phyloP scores from a whole-genome alignment of 2,329 filamentous ascomycete species.

The Trichoderma asperellum region DNA sequence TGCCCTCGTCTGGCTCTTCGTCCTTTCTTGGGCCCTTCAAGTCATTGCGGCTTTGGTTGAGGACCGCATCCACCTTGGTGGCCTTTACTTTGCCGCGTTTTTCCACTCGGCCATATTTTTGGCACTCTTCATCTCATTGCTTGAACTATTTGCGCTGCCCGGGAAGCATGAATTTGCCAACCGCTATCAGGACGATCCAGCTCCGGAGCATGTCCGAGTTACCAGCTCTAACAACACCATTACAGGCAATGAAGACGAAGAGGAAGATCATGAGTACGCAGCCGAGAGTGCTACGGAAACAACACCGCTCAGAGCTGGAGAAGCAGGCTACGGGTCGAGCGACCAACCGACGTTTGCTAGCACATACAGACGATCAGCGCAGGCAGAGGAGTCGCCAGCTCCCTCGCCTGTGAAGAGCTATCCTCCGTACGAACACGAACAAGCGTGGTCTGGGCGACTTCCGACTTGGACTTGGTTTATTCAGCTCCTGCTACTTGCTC shows the following conservation, averaged over 20 bases:
- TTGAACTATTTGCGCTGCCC: conserved; percentile 79
- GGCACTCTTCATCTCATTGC: conserved; percentile 72
- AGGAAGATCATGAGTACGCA: conserved; percentile 25
- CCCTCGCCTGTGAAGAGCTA: conserved; percentile 35
- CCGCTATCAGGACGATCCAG: conserved; percentile 54
- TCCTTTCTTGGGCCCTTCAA: conserved; percentile 72
- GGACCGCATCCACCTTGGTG: conserved; percentile 71
- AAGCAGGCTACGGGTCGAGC: conserved; percentile 42
- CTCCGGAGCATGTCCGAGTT: conserved; percentile 48
- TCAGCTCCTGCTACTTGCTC: conserved; percentile 80
- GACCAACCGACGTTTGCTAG: conserved; percentile 58
- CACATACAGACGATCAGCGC: conserved; percentile 56
- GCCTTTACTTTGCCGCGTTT: conserved; percentile 81
- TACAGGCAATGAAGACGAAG: conserved; percentile 20
- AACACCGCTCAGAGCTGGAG: conserved; percentile 55
- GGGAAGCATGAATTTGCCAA: conserved; percentile 71
- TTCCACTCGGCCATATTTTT: conserved; percentile 77
- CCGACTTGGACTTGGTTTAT: conserved; percentile 86
- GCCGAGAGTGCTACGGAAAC: conserved; percentile 53
- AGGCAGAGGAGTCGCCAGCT: conserved; percentile 36
- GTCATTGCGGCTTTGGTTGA: conserved; percentile 76
- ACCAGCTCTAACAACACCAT: conserved; percentile 24
- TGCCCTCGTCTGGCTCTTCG: conserved; percentile 81
- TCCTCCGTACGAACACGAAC: conserved; percentile 69
- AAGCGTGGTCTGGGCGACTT: conserved; percentile 79